Base-by-base conservation (phyloP, 305 asterid species). In the Caryopteris hybrid region DNA sequence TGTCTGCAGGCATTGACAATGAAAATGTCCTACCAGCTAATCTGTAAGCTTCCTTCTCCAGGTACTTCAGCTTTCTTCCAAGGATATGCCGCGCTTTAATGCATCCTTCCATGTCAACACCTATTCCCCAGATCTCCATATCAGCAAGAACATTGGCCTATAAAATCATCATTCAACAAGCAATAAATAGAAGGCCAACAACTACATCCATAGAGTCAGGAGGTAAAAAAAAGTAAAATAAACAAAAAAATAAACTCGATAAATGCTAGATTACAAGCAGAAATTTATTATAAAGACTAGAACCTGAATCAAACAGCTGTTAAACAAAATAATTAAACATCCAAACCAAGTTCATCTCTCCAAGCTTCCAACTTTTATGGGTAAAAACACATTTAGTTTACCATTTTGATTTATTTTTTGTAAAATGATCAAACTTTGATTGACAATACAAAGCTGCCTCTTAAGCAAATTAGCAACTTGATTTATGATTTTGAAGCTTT, bases 91-190 rank as follows among this genome's bases (percentile, higher is more conserved):
- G 86, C 11, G 96, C 93, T 67, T 59, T 84, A 73, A 91, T 88
- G 81, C 99, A 94, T 62, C 93, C 92, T 75, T 94, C 99, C 96
- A 94, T 87, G 83, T 94, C 98, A 72, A 94, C 97, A 67, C 99
- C 99, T 71, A 94, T 89, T 66, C 99, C 99, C 68, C 85, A 85
- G 51, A 81, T 81, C 90, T 94, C 99, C 98, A 94, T 94, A 79
- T 91, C 92, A 63, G 96, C 96, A 78, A 94, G 96, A 81, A 94
- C 79, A 55, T 86, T 77, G 31, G 79, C 92, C 99, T 94, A 73
- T 72, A 81, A 74, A 51, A 69, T 61, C 47, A 46, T 36, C 45
- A 63, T 27, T 57, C 54, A 60, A 50, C 58, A 64, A 71, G 59
- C n/a, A 67, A 64, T 43, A 54, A 63, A 61, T 14, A 12, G 63